Evolutionary conservation across 345 rosid species (phyloP), one percentile per base, ranked within the genome.

Genomic region (Linum tenue): DNA sequence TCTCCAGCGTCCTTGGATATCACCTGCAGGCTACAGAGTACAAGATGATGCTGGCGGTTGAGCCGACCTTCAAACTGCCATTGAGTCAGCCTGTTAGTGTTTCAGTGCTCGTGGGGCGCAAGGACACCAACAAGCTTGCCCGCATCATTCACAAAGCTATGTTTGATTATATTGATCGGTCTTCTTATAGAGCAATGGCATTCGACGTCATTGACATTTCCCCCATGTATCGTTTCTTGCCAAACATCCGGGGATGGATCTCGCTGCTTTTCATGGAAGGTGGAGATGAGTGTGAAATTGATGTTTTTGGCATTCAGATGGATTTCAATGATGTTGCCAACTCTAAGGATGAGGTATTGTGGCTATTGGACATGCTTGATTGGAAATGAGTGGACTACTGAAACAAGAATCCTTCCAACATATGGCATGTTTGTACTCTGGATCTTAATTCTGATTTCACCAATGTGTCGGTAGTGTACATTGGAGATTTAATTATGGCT

Each of bases 351-450:
- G 92, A 87, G 82, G 95, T 94, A 38, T 77, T 94, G 81, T 90
- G 97, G 97, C 85, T 94, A 50, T 65, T 94, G 48, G 90, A 89
- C 81, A 83, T 94, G 86, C 88, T 91, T 68, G 96, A 91, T 72
- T 94, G 99, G 99, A 88, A 88, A 75, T 94, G 81, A 87, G 37
- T n/a, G 59, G 44, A 50, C 4, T 58, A 38, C 31, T 0, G 31
- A 22, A 22, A 22, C 31, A 22, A 22, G 31, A 22, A 22, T 22
- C 31, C 31, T 22, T 22, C 31, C 31, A 22, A 22, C 31, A 22
- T 22, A 22, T 22, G 31, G 31, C 31, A 22, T 22, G 31, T 22
- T 22, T 1, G 1, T 22, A 22, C 31, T 22, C 31, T 22, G 31
- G 31, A 22, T 22, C 31, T 22, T 22, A 22, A 22, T 22, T 22